phyloP scores from a whole-genome alignment of 805 yeast genomes.

The Yarrowia sp. region DNA sequence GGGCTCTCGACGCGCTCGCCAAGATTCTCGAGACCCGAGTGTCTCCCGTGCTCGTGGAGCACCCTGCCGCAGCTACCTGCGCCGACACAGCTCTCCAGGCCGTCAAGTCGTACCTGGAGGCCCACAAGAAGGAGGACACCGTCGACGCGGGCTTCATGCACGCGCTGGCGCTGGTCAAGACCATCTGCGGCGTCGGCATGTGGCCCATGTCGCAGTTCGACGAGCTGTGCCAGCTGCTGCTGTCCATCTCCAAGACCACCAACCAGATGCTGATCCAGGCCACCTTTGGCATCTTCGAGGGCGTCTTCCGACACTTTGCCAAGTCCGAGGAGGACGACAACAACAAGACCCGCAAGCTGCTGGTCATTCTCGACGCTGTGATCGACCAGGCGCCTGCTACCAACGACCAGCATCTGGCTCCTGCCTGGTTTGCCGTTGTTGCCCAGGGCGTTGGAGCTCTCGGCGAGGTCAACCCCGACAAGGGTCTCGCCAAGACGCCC shows the following conservation, averaged over 20 bases:
- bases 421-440: constrained; percentile 92
- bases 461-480: constrained; percentile 50
- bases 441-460: constrained; percentile 72
- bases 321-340: constrained; percentile 44
- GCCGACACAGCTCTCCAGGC: constrained; percentile 65
- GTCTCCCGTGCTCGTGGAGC: constrained; percentile 77
- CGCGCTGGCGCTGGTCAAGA: constrained; percentile 67
- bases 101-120: constrained; percentile 47
- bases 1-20: constrained; percentile 87
- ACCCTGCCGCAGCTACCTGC: constrained; percentile 69
- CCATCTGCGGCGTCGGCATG: constrained; percentile 68
- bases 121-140: constrained; percentile 38
- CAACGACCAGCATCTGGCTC: constrained; percentile 81
- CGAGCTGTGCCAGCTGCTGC: constrained; percentile 68
- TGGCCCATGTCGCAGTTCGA: constrained; percentile 78
- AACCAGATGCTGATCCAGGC: constrained; percentile 83
- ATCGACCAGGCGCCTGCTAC: constrained; percentile 77
- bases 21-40: constrained; percentile 60
- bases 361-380: constrained; percentile 64
- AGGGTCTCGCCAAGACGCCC: constrained; percentile 58
- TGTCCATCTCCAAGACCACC: constrained; percentile 73
- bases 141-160: constrained; percentile 64
- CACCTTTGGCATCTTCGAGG: constrained; percentile 81
- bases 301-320: constrained; percentile 66
- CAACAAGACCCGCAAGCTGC: constrained; percentile 59